These are phyloP conservation scores for Acer yangbiense DNA, from an alignment of 345 rosid genomes.

Conservation along the genomic window DNA sequence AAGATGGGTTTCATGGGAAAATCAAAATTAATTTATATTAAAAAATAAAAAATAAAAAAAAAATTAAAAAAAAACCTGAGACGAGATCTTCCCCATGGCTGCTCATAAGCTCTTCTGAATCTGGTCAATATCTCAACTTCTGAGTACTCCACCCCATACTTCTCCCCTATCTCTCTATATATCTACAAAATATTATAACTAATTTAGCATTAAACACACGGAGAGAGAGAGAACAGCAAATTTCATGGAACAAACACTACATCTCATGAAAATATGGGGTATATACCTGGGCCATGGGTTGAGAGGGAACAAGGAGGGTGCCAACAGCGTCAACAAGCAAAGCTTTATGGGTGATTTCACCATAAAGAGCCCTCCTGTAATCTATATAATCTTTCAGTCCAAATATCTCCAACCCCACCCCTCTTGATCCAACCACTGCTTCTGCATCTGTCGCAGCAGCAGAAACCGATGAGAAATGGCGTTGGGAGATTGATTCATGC, in stretches of 20 bases:
- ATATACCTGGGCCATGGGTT: slow-evolving; percentile 90
- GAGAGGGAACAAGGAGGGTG: slow-evolving; percentile 92
- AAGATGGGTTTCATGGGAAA: not conserved
- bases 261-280: too few species aligned
- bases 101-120: slow-evolving; percentile 88
- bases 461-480: slow-evolving; percentile 33
- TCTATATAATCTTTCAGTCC: slow-evolving; percentile 82
- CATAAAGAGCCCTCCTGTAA: slow-evolving; percentile 80
- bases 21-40: not conserved
- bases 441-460: slow-evolving; percentile 29
- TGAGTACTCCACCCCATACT: slow-evolving; percentile 86
- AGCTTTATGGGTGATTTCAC: slow-evolving; percentile 83
- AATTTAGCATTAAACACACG: too few species aligned
- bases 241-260: not conserved
- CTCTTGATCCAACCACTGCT: slow-evolving; percentile 29
- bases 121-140: slow-evolving; percentile 84
- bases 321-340: slow-evolving; percentile 94
- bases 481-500: slow-evolving; percentile 24
- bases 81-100: slow-evolving; percentile 95
- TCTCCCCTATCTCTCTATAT: slow-evolving; percentile 83
- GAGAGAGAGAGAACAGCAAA: not conserved
- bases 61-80: slow-evolving; percentile 70
- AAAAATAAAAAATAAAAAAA: not conserved
- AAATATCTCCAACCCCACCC: slow-evolving; percentile 38
- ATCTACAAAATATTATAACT: slow-evolving; percentile 44